These are phyloP conservation scores for Coelastrella sp. DNA, from an alignment of 139 green algal species.

Conservation along the genomic window DNA sequence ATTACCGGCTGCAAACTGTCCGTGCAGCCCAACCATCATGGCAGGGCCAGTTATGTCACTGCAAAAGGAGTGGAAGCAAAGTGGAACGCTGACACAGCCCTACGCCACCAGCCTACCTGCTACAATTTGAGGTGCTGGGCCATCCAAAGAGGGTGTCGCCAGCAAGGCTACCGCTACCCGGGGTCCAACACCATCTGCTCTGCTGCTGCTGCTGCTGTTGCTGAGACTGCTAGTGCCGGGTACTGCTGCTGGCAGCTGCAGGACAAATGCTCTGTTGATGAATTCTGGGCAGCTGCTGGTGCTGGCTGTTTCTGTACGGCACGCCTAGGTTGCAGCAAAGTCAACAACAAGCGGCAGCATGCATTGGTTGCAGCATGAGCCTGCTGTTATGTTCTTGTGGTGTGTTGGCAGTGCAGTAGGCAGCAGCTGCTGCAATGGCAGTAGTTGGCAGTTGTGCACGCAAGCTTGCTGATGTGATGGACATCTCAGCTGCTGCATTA, in stretches of 20 bases:
- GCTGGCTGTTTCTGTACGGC: slow-evolving; percentile 20
- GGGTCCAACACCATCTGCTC: background rate
- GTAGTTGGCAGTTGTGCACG: too few relatives aligned
- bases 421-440: too few relatives aligned
- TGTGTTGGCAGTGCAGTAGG: too few relatives aligned
- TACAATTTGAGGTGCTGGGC: slow-evolving; percentile 19
- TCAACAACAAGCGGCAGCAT: background rate
- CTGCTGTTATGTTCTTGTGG: background rate
- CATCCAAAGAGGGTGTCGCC: slow-evolving; percentile 24
- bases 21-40: too few relatives aligned
- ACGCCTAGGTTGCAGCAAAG: background rate
- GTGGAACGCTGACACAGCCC: too few relatives aligned
- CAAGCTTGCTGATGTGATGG: too few relatives aligned
- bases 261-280: slow-evolving; percentile 27
- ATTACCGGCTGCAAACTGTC: too few relatives aligned
- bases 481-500: too few relatives aligned
- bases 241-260: slow-evolving; percentile 33
- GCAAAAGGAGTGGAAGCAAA: too few relatives aligned
- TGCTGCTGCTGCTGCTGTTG: background rate
- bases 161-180: background rate
- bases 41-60: too few relatives aligned
- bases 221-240: background rate
- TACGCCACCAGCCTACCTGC: slow-evolving; percentile 9
- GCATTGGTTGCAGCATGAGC: too few relatives aligned
- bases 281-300: slow-evolving; percentile 32